Percentiles rank a stretch among this genome's conserved stretches.
Evolutionary conservation across 108 stramenopile genomes (phyloP).

Genomic region (Skeletonema costatum): DNA sequence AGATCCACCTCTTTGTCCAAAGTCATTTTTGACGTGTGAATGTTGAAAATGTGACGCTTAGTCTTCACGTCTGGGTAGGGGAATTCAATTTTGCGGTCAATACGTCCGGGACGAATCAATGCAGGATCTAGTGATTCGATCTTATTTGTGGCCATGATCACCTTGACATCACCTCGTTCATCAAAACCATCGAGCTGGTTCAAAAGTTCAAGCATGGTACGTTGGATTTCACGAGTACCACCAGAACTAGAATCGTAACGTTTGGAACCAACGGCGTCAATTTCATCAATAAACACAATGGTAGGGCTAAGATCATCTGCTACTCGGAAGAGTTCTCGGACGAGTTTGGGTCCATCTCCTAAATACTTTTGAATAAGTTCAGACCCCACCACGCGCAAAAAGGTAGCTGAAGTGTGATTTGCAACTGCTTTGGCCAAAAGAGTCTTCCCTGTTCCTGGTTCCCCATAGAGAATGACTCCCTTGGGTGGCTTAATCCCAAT

Average conservation of each 20-base stretch:
- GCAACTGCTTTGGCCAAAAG: slow-evolving; percentile 98
- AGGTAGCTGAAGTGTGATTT: slow-evolving; percentile 99
- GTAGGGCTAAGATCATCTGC: slow-evolving; percentile 98
- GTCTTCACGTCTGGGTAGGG: slow-evolving; percentile 95
- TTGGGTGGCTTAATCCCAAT: slow-evolving; percentile 97
- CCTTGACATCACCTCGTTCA: slow-evolving; percentile 93
- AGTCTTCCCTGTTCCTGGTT: slow-evolving; percentile 99
- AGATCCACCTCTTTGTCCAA: slow-evolving; percentile 92
- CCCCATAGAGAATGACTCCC: slow-evolving; percentile 98
- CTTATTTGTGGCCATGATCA: slow-evolving; percentile 98
- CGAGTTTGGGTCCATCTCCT: slow-evolving; percentile 99
- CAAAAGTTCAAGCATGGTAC: slow-evolving; percentile 98
- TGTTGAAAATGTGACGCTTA: slow-evolving; percentile 87
- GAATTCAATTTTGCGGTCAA: slow-evolving; percentile 96
- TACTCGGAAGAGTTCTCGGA: slow-evolving; percentile 99
- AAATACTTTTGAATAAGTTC: slow-evolving; percentile 99
- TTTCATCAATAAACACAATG: slow-evolving; percentile 99
- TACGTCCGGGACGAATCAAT: slow-evolving; percentile 95
- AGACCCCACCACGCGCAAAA: slow-evolving; percentile 98
- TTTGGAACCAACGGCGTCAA: slow-evolving; percentile 95
- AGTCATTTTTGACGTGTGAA: slow-evolving; percentile 93
- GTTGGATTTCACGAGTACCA: slow-evolving; percentile 95
- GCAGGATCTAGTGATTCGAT: slow-evolving; percentile 96
- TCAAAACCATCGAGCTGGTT: slow-evolving; percentile 98
- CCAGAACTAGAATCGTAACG: slow-evolving; percentile 88